Conservation (phyloP, 2,329 filamentous ascomycete genomes). For the Leptoxyphium fumago region DNA sequence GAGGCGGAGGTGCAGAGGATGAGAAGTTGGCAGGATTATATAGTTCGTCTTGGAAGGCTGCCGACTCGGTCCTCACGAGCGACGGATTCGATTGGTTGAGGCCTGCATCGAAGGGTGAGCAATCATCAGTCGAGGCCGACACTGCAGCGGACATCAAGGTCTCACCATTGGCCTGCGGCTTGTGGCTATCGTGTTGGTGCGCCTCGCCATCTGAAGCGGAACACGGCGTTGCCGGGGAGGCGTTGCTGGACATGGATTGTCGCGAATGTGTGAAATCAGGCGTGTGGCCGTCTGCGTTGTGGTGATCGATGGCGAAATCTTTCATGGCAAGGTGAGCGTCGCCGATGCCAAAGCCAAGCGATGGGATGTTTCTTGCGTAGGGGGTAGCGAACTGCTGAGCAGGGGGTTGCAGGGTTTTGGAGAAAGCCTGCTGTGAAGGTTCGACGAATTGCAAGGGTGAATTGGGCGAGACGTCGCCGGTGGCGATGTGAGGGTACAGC, state of each 20-base stretch:
- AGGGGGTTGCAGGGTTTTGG: constrained; percentile 41
- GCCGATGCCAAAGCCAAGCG: constrained; percentile 19
- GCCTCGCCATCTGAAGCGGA: constrained; percentile 36
- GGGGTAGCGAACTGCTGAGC: constrained; percentile 37
- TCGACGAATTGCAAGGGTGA: constrained; percentile 23
- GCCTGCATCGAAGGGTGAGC: constrained; percentile 53
- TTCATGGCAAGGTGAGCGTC: constrained; percentile 46
- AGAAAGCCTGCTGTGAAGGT: constrained; percentile 22
- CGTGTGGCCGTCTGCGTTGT: constrained; percentile 34
- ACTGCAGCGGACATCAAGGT: constrained; percentile 4
- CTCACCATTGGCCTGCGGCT: constrained; percentile 35
- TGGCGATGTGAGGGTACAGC: constrained; percentile 27
- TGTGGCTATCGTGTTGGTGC: constrained; percentile 32
- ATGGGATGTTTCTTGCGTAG: constrained; percentile 24
- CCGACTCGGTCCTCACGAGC: constrained; percentile 58
- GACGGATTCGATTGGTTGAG: constrained; percentile 42
- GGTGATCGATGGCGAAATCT: constrained; percentile 40
- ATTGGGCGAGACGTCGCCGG: constrained; percentile 29
- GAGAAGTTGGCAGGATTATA: constrained; percentile 59
- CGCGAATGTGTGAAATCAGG: constrained; percentile 39
- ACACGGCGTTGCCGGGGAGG: constrained; percentile 46
- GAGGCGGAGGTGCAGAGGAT: constrained; percentile 43
- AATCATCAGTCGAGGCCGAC: constrained; percentile 30
- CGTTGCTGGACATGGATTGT: constrained; percentile 45
- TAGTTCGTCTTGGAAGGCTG: constrained; percentile 70